Conservation (phyloP, 2,329 filamentous ascomycete genomes). For the Dothiorella sarmentorum region DNA sequence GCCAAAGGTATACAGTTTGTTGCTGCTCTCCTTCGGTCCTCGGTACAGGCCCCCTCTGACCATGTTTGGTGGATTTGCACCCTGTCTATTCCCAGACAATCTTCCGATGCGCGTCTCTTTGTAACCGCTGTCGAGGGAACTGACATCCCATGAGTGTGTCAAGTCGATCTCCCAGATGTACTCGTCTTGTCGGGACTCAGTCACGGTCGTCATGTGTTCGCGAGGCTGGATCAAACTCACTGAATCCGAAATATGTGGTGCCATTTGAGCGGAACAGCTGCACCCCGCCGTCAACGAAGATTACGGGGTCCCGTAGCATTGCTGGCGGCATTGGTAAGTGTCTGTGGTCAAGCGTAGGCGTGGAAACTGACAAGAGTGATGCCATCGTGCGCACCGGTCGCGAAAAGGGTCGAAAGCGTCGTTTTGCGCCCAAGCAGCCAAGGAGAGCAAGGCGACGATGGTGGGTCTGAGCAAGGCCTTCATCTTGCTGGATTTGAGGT, state of each 20-base stretch:
- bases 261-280: not conserved
- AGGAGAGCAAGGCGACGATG: too few species aligned
- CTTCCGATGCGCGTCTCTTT: conserved; percentile 26
- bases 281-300: conserved; percentile 15
- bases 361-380: not conserved
- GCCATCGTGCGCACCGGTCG: not conserved
- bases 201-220: not conserved
- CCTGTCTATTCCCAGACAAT: conserved; percentile 23
- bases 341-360: not conserved
- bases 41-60: conserved; percentile 30
- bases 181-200: conserved; percentile 7
- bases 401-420: too few species aligned
- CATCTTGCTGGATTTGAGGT: too few species aligned
- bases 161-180: conserved; percentile 26
- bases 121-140: conserved; percentile 28
- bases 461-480: too few species aligned
- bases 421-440: too few species aligned
- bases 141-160: conserved; percentile 31
- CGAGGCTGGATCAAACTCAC: not conserved
- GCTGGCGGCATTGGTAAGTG: not conserved
- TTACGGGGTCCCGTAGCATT: conserved; percentile 2
- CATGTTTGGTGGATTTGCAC: conserved; percentile 25
- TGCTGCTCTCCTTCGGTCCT: conserved; percentile 22
- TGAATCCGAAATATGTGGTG: conserved; percentile 14
- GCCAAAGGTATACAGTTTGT: conserved; percentile 32